These are phyloP conservation scores for Aspergillus nidulans DNA, from an alignment of 495 filamentous ascomycete species.

Conservation along the genomic window DNA sequence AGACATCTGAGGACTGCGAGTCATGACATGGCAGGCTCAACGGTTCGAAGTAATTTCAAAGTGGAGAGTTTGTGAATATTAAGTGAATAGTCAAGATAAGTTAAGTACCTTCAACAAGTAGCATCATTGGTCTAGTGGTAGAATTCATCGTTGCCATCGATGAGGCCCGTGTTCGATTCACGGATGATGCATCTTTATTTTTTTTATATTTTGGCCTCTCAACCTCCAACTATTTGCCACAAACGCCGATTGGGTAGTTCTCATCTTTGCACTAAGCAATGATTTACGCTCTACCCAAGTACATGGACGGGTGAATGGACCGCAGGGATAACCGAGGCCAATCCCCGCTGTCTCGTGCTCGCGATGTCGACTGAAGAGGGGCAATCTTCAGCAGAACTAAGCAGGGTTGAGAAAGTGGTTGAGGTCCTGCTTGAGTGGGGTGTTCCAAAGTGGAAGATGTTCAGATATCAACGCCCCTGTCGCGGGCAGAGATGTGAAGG, in stretches of 20 bases:
- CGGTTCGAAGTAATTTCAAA: too few relatives aligned
- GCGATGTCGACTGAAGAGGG: background rate
- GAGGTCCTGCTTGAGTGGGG: background rate
- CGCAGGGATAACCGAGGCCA: background rate
- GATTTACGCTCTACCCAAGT: too few relatives aligned
- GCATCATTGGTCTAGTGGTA: conserved; percentile 58
- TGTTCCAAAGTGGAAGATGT: background rate
- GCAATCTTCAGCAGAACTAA: too few relatives aligned
- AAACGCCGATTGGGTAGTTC: too few relatives aligned
- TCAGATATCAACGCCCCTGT: background rate
- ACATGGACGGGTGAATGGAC: background rate
- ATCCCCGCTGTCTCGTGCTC: background rate
- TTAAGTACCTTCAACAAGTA: background rate
- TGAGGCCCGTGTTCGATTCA: conserved; percentile 57
- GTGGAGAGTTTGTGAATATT: too few relatives aligned
- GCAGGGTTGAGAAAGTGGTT: background rate
- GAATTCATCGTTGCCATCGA: conserved; percentile 59
- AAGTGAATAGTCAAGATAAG: too few relatives aligned
- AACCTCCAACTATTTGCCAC: background rate
- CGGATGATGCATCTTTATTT: conserved; percentile 44
- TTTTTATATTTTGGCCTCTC: background rate
- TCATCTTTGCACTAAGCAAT: too few relatives aligned
- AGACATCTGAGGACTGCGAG: too few relatives aligned
- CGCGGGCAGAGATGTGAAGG: background rate
- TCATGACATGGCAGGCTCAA: too few relatives aligned